Base-by-base conservation (phyloP, 306 rosid species). In the Cucumis hystrix region DNA sequence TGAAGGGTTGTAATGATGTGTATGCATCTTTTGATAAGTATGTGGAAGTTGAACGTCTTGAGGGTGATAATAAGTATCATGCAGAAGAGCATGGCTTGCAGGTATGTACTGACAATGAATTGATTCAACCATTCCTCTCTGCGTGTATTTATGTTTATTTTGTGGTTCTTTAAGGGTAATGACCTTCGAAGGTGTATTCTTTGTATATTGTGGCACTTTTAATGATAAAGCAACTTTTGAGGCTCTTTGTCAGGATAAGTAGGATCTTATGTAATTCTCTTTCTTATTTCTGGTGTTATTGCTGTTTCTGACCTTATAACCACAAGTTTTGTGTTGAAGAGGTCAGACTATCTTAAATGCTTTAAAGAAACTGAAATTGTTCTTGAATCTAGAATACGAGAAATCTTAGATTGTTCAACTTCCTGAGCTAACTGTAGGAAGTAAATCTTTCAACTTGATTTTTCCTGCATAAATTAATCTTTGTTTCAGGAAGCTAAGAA, bases 1-100 rank as follows among this genome's bases (percentile, higher is more conserved):
- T 94, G 66, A 91, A 94, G 86, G 98, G 98, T 30, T 94, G 98
- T 78, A 82, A 85, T 47, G 93, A 94, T 83, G 98, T 94, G 76
- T 94, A 91, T 82, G 98, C 90, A 64, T 94, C 98, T 55, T 94
- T 94, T 82, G 94, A 94, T 79, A 94, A 94, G 84, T 94, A 90
- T 76, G 97, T 94, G 75, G 98, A 94, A 85, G 96, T 87, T 81
- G 98, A 94, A 79, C 86, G 88, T 47, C 97, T 94, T 64, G 98
- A 94, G 83, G 97, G 96, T 51, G 96, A 94, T 83, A 94, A 94
- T 84, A 94, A 90, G 82, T 94, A 94, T 81, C 97, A 91, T 17
- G 98, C 98, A 0, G 98, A 91, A 86, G 88, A 88, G 69, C 78
- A 85, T 84, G 97, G 95, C 75, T 85, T 94, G 83, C 97, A 94